These are phyloP conservation scores for Amaranthus hypochondriacus DNA, from an alignment of 148 eudicot genomes.

Conservation along the genomic window DNA sequence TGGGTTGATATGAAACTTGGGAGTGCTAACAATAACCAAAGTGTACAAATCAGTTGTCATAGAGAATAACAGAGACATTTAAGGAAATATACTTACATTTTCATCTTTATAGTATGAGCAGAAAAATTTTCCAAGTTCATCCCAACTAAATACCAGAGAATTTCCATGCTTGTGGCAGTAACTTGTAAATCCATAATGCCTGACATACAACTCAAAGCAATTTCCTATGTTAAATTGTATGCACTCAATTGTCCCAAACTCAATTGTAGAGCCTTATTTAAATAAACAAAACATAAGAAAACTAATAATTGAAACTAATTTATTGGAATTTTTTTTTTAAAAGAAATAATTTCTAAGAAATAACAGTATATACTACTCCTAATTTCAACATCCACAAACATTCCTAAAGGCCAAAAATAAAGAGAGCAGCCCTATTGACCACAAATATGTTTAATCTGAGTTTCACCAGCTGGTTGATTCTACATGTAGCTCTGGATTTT, in stretches of 20 bases:
- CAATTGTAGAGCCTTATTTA: background rate
- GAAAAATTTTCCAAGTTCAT: conserved; percentile 55
- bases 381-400: background rate
- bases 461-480: conserved; percentile 59
- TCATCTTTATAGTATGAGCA: conserved; percentile 44
- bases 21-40: background rate
- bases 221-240: conserved; percentile 7
- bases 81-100: no score
- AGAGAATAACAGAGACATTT: background rate
- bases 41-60: background rate
- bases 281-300: background rate
- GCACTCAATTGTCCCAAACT: background rate
- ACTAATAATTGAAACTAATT: no score
- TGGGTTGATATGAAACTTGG: background rate
- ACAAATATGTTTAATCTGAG: conserved; percentile 61
- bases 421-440: conserved; percentile 35
- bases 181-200: conserved; percentile 76
- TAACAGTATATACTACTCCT: background rate
- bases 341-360: background rate
- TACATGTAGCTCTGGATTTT: conserved; percentile 45
- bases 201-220: conserved; percentile 10
- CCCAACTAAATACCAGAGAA: conserved; percentile 62
- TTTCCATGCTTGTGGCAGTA: conserved; percentile 76
- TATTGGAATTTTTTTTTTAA: background rate
- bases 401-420: background rate